These are phyloP conservation scores for Jimgerdemannia lactiflua DNA, from an alignment of 192 early-diverging fungal genomes.

Conservation along the genomic window DNA sequence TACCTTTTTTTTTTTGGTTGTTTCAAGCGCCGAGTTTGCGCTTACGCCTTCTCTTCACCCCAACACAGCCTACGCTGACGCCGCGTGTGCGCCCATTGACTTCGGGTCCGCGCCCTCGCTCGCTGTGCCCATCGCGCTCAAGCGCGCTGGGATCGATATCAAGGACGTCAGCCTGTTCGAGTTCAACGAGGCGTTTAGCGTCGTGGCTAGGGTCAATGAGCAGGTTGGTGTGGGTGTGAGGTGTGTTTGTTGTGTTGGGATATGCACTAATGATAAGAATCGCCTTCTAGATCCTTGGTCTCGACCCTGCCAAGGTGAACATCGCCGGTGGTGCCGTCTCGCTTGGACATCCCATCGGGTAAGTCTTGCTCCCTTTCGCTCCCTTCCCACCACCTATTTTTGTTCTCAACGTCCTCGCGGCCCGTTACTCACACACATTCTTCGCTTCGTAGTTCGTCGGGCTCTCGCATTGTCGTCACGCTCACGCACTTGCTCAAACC, in stretches of 20 bases:
- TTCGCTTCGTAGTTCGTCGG: constrained; percentile 50
- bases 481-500: constrained; percentile 77
- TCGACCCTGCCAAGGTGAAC: constrained; percentile 70
- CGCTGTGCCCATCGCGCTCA: constrained; percentile 89
- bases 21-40: not conserved
- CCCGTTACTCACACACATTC: not conserved
- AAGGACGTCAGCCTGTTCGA: constrained; percentile 93
- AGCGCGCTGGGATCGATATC: constrained; percentile 76
- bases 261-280: not conserved
- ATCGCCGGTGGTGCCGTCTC: constrained; percentile 81
- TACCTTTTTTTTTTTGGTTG: not conserved
- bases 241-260: not conserved
- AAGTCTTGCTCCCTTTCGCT: constrained; percentile 1
- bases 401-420: not conserved
- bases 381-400: not conserved
- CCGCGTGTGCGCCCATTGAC: constrained; percentile 84
- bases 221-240: constrained; percentile 32
- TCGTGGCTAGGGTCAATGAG: constrained; percentile 89
- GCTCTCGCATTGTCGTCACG: constrained; percentile 80
- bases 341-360: constrained; percentile 80
- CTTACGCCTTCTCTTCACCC: not conserved
- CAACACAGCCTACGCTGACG: constrained; percentile 74
- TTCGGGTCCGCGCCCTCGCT: constrained; percentile 95
- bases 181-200: constrained; percentile 97
- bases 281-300: constrained; percentile 51